Evolutionary conservation across 225 moss, liverwort and hornwort species (phyloP), one percentile per base, ranked within the genome.

Genomic region (Bryum argenteum): DNA sequence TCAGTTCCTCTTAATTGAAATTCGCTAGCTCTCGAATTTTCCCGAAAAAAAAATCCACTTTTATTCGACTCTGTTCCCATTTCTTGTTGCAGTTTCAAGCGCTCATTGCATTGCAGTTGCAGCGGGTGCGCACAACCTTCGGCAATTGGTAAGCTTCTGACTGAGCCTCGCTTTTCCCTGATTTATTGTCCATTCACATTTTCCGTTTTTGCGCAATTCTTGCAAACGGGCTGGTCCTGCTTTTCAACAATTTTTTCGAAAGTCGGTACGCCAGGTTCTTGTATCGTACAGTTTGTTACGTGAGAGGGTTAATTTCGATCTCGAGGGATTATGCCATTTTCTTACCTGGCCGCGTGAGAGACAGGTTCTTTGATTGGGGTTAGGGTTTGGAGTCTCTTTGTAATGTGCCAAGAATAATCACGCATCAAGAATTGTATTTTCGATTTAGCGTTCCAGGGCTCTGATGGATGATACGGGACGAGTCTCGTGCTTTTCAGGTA

Each of bases 111-210:
- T 33, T 59, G 71, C 77, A 21, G 71, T 60, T 66, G 71, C 52
- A 66, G 66, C 1, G 15, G 11, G 11, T 5, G 40, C 56, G 21
- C 65, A 11, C 50, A 48, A 57, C 71, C 24, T 58, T 43, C 12
- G 1, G 41, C 50, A 60, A 59, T 66, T 77, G 77, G 77, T 77
- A 77, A 77, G 77, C 59, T 65, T 70, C 33, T 33, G 33, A 33
- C 9, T 63, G 28, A 67, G 15, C 15, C 62, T 23, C 59, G 33
- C 59, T 20, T n/a, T 66, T 66, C 42, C 2, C 22, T 12, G 56
- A 70, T 70, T 38, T 22, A 0, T 3, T 45, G 47, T 12, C 14
- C 19, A 51, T 17, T 40, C 2, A 13, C 37, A 9, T 33, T 54
- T 44, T 37, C 8, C 23, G 23, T 39, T 55, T n/a, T 40, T 39